Percentiles rank a stretch among this genome's conserved stretches.
phyloP scores from a whole-genome alignment of 805 yeast species.

The Spathaspora passalidarum region DNA sequence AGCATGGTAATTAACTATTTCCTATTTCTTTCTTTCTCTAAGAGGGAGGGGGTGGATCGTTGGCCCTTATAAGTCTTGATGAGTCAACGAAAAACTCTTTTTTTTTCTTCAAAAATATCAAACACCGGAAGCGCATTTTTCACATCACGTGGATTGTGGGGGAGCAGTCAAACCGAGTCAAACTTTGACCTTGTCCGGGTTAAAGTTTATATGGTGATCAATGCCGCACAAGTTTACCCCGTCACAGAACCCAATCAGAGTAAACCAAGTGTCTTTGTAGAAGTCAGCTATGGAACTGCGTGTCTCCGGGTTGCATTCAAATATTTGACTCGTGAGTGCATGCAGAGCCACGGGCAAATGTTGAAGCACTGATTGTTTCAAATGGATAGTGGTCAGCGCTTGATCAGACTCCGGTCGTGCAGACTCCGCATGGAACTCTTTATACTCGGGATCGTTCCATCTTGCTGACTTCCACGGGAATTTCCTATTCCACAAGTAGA shows the following conservation, averaged over 20 bases:
- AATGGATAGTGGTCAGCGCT: not conserved
- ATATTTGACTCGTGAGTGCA: constrained; percentile 8
- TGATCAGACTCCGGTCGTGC: not conserved
- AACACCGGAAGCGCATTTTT: not conserved
- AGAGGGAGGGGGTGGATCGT: not conserved
- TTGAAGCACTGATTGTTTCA: constrained; percentile 6
- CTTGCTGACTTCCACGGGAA: constrained; percentile 51
- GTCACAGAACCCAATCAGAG: constrained; percentile 8
- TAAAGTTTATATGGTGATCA: constrained; percentile 3
- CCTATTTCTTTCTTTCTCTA: too few species aligned
- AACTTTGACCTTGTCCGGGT: not conserved
- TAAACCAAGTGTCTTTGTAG: constrained; percentile 10
- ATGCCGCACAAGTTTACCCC: constrained; percentile 6
- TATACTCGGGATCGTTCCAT: constrained; percentile 23
- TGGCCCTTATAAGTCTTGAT: not conserved
- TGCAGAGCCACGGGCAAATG: constrained; percentile 9
- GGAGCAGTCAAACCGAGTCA: not conserved
- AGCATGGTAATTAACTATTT: not conserved
- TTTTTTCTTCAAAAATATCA: not conserved
- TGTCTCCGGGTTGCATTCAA: constrained; percentile 7
- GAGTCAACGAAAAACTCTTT: not conserved
- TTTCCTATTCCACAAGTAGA: constrained; percentile 23
- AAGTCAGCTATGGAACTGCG: constrained; percentile 9
- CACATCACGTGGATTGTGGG: not conserved
- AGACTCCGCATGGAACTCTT: constrained; percentile 1